Evolutionary conservation across 352 stramenopile species (phyloP).

Genomic region (Phytophthora sansomeana): DNA sequence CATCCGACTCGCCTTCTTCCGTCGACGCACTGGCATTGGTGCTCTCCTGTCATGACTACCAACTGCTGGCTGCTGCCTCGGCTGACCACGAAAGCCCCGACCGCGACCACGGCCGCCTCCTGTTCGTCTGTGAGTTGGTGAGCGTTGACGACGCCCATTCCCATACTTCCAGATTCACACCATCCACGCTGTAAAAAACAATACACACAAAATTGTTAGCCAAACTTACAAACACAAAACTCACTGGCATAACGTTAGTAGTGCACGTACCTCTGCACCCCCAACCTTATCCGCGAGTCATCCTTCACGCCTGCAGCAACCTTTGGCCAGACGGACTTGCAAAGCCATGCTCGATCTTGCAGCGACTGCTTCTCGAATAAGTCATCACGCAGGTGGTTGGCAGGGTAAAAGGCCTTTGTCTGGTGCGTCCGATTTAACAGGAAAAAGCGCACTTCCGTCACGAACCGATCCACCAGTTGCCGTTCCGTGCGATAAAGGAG

Average conservation of each 20-base stretch:
- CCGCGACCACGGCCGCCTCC: slow-evolving; percentile 11
- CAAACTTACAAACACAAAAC: too few relatives aligned
- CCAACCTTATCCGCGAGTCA: slow-evolving; percentile 45
- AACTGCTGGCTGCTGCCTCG: background rate
- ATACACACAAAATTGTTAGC: slow-evolving; percentile 10
- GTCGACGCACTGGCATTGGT: slow-evolving; percentile 15
- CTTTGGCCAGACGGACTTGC: slow-evolving; percentile 63
- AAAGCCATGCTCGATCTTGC: slow-evolving; percentile 61
- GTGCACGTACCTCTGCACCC: slow-evolving; percentile 52
- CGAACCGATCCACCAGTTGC: slow-evolving; percentile 62
- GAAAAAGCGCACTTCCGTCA: slow-evolving; percentile 77
- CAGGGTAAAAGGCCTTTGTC: slow-evolving; percentile 56
- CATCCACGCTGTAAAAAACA: slow-evolving; percentile 35
- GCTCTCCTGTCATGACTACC: background rate
- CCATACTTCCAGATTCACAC: slow-evolving; percentile 61
- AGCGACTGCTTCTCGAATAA: slow-evolving; percentile 61
- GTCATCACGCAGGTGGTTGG: slow-evolving; percentile 66
- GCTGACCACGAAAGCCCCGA: background rate
- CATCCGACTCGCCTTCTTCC: slow-evolving; percentile 25
- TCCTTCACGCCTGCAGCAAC: slow-evolving; percentile 59
- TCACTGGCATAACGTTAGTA: background rate
- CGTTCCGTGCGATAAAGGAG: slow-evolving; percentile 55
- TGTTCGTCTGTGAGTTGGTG: slow-evolving; percentile 36
- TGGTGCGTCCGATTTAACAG: slow-evolving; percentile 53
- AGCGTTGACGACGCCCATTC: slow-evolving; percentile 68